Evolutionary conservation across 306 rosid genomes (phyloP).

Genomic region (cucumber (Cucumis sativus)): Cucumber_9930_V3 NC_026655.2:25258001-25258500

Average conservation of each 20-base stretch:
- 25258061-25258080: not conserved
- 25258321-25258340: not conserved
- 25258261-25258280: not conserved
- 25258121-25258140: not conserved
- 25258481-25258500: too few relatives aligned
- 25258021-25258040: not conserved
- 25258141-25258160: not conserved
- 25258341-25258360: not conserved
- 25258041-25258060: not conserved
- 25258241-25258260: too few relatives aligned
- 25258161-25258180: not conserved
- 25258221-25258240: too few relatives aligned
- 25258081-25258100: not conserved
- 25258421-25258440: not conserved
- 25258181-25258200: not conserved
- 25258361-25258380: not conserved
- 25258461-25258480: not conserved
- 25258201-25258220: too few relatives aligned
- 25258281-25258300: not conserved
- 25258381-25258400: not conserved
- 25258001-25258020: not conserved
- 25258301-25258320: not conserved
- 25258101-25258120: not conserved
- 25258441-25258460: not conserved
- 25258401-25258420: not conserved